Evolutionary conservation across 208 protist genomes (phyloP), one percentile per base, ranked within the genome.

Genomic region (Wallacemonas sp.): DNA sequence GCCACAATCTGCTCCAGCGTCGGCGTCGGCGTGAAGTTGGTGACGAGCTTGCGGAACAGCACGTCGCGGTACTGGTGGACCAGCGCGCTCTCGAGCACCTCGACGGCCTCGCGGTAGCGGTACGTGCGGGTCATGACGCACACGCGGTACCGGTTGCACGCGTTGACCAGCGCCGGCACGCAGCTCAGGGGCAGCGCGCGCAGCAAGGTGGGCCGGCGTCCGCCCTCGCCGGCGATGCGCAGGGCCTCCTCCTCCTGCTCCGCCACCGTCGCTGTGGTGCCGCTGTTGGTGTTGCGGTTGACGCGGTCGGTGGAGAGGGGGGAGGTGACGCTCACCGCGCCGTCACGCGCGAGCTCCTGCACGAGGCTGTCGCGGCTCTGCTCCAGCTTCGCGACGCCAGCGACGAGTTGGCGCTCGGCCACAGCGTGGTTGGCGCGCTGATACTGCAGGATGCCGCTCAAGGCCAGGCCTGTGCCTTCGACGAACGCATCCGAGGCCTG

Each of bases 71-170:
- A 85, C 46, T 82, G 78, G 41, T 86, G 68, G 21, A 82, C 79
- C 16, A 92, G 77, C 33, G 70, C 72, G 60, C 73, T 61, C 77
- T 97, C 93, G 12, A 95, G 76, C 21, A 83, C 65, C 72, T 96
- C 93, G 16, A 97, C 68, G 11, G 88, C 90, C 34, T 96, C 89
- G 29, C 83, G 75, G 73, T 97, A 96, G 62, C 90, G 88, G 77
- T 92, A 97, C 32, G 80, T 92, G 62, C 66, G 76, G 39, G 86
- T 80, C 30, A 93, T 74, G 48, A 89, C 72, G 43, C 65, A 83
- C 24, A 95, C 76, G 41, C 84, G 80, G 65, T 87, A 89, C 49
- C 78, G 62, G 33, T 82, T 76, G 55, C 93, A 86, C 17, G 74
- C 72, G 39, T 64, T 72, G 48, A 78, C 52, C 52, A 95, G 78